These are phyloP conservation scores for Dipodascopsis uninucleata DNA, from an alignment of 805 yeast genomes.

Conservation along the genomic window DNA sequence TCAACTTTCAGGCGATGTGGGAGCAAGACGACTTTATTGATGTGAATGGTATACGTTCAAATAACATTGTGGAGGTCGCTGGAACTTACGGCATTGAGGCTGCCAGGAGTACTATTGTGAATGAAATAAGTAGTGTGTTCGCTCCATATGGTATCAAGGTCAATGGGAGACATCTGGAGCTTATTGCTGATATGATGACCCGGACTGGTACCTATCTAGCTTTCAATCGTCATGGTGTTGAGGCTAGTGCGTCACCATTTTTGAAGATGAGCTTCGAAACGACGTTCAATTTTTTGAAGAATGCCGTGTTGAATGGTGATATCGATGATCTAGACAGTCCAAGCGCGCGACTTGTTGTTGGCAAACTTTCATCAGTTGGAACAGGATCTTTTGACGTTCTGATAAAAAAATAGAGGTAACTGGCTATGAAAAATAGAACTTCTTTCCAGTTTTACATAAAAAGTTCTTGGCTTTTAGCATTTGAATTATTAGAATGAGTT, in stretches of 20 bases:
- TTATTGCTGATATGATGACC: conserved; percentile 98
- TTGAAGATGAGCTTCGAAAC: conserved; percentile 99
- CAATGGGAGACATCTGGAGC: conserved; percentile 87
- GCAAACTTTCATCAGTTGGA: conserved; percentile 86
- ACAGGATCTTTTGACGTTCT: conserved; percentile 89
- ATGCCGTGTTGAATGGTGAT: conserved; percentile 91
- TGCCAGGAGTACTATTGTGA: conserved; percentile 94
- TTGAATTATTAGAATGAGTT: too few species aligned
- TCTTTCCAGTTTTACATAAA: too few species aligned
- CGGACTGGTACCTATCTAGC: conserved; percentile 96
- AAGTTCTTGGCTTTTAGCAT: too few species aligned
- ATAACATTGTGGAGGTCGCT: conserved; percentile 88
- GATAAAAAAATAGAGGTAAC: too few species aligned
- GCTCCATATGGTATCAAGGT: conserved; percentile 94
- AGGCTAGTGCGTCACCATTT: conserved; percentile 89
- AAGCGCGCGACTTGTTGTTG: conserved; percentile 87
- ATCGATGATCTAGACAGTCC: conserved; percentile 86
- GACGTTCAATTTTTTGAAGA: conserved; percentile 93
- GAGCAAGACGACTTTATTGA: conserved; percentile 90
- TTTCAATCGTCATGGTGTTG: conserved; percentile 97
- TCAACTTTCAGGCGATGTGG: conserved; percentile 97
- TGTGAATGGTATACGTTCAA: conserved; percentile 83
- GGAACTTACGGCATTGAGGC: conserved; percentile 97
- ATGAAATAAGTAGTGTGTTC: conserved; percentile 93
- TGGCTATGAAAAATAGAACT: too few species aligned